Percentiles rank a stretch among this genome's conserved stretches.
phyloP scores from a whole-genome alignment of 1,284 basidiomycete species.

The Uromyces viciae-fabae region DNA sequence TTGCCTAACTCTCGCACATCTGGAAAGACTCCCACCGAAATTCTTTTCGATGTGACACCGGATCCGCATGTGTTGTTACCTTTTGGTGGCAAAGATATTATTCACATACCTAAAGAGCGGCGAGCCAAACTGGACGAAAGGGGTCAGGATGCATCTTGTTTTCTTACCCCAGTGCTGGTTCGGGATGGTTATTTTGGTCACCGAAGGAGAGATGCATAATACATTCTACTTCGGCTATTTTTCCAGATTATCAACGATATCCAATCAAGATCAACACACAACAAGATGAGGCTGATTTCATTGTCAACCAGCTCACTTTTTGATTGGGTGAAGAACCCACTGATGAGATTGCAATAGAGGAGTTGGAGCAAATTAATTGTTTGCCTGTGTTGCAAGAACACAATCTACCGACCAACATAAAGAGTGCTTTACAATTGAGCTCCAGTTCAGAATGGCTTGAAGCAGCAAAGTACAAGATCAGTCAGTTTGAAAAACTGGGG shows the following conservation, averaged over 20 bases:
- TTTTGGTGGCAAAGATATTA: neutral
- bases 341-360: neutral
- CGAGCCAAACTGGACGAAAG: neutral
- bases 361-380: neutral
- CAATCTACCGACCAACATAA: neutral
- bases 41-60: neutral
- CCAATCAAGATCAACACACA: neutral
- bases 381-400: no score
- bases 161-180: neutral
- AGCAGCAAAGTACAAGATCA: neutral
- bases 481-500: neutral
- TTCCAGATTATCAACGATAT: neutral
- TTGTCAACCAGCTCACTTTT: neutral
- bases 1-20: neutral
- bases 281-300: neutral
- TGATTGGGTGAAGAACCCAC: neutral
- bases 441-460: neutral
- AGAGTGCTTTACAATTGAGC: neutral
- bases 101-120: neutral
- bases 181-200: constrained; percentile 24
- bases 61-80: neutral
- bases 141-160: no score
- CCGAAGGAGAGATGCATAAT: neutral
- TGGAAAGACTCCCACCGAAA: neutral
- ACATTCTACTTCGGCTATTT: neutral